A percentile compares a stretch with the other conserved stretches of the same genome.
Evolutionary conservation across 352 stramenopile species (phyloP).

Genomic region (Phytophthora fragariaefolia): DNA sequence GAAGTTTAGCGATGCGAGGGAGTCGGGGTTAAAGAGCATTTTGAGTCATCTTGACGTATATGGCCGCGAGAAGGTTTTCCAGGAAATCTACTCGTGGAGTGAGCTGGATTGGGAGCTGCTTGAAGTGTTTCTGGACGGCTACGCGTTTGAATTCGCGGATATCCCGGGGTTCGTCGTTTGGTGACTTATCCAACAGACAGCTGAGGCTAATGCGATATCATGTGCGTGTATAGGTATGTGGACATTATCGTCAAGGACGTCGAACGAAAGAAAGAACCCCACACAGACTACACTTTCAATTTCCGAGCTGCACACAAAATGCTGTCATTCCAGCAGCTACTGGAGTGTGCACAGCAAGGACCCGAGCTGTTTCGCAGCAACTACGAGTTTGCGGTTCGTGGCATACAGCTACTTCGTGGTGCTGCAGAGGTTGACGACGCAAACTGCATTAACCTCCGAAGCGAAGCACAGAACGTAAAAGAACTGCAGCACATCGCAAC

Average conservation of each 20-base stretch:
- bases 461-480: conserved; percentile 13
- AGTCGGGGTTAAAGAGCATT: conserved; percentile 4
- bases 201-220: not conserved
- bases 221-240: conserved; percentile 21
- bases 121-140: conserved; percentile 48
- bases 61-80: conserved; percentile 36
- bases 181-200: too few species aligned
- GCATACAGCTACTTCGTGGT: conserved; percentile 36
- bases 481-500: conserved; percentile 32
- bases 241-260: conserved; percentile 57
- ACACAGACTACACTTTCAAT: conserved; percentile 37
- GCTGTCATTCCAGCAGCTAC: conserved; percentile 48
- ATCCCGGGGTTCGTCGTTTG: conserved; percentile 41
- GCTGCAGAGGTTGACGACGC: conserved; percentile 25
- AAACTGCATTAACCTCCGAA: conserved; percentile 20
- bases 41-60: conserved; percentile 30
- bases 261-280: conserved; percentile 10
- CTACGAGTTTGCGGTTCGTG: conserved; percentile 36
- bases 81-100: conserved; percentile 26
- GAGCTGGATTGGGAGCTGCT: conserved; percentile 29
- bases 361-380: conserved; percentile 41
- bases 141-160: conserved; percentile 46
- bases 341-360: conserved; percentile 30
- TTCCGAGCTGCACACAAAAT: conserved; percentile 40
- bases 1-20: conserved; percentile 10